These are phyloP conservation scores for Zea luxurians DNA, from an alignment of 176 grass and related monocot species.

Conservation along the genomic window DNA sequence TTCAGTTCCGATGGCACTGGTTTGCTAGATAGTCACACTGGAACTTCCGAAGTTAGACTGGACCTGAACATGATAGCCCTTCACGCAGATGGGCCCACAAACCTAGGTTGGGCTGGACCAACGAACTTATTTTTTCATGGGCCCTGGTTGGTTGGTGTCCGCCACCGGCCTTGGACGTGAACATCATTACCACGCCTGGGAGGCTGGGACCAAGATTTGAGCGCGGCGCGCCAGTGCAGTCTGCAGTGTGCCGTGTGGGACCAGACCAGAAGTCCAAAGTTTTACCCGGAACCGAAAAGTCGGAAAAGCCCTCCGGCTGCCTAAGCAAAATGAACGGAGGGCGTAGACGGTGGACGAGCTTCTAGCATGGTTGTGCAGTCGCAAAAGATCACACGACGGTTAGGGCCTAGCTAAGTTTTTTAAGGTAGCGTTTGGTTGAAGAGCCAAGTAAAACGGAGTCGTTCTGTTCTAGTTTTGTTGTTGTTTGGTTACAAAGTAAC, in stretches of 20 bases:
- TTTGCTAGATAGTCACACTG: no score
- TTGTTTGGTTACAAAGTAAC: no score
- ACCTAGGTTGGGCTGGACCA: background rate
- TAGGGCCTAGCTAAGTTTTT: no score
- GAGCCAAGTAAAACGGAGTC: no score
- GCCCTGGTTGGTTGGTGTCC: background rate
- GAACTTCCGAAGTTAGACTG: background rate
- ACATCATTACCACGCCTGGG: background rate
- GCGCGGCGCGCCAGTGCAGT: background rate
- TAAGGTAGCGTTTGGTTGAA: no score
- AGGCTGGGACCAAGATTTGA: background rate
- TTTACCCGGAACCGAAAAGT: background rate
- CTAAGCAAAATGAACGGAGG: no score
- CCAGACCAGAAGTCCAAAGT: background rate
- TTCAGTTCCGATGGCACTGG: background rate
- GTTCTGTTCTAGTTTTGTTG: no score
- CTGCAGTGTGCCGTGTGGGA: background rate
- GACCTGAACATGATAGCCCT: background rate
- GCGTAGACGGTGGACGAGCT: no score
- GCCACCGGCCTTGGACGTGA: slow-evolving; percentile 6
- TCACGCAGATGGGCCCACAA: background rate
- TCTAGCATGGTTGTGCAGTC: no score
- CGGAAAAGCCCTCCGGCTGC: no score
- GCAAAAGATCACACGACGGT: no score
- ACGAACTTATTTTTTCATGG: background rate